These are phyloP conservation scores for Rhizopogon rudus DNA, from an alignment of 768 basidiomycete genomes.

Conservation along the genomic window DNA sequence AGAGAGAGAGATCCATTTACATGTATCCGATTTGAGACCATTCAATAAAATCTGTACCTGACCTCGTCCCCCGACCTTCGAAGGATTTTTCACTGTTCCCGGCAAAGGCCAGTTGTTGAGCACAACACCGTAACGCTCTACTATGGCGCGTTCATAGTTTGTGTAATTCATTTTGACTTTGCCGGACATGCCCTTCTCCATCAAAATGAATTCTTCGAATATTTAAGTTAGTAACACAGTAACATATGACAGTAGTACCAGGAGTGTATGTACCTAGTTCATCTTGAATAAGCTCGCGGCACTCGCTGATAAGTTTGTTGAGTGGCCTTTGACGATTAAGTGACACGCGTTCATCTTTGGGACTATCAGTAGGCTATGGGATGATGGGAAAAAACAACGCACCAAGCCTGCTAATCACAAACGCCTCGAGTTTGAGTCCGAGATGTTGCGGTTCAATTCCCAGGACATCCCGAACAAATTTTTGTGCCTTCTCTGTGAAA, in stretches of 20 bases:
- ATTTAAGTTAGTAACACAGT: not conserved
- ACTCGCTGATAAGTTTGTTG: conserved; percentile 5
- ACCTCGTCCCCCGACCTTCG: conserved; percentile 1
- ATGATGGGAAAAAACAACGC: not conserved
- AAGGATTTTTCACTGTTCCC: not conserved
- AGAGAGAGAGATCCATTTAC: not conserved
- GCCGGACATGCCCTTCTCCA: not conserved
- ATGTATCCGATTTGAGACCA: not conserved
- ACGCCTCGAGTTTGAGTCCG: not conserved
- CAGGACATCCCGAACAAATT: not conserved
- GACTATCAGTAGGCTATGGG: not conserved
- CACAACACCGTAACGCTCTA: not conserved
- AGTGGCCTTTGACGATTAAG: not conserved
- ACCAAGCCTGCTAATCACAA: conserved; percentile 1
- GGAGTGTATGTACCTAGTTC: not conserved
- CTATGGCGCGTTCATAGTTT: not conserved
- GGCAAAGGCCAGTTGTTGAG: not conserved
- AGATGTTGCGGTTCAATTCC: not conserved
- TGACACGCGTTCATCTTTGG: not conserved
- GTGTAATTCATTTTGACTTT: not conserved
- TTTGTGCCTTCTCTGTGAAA: conserved; percentile 3
- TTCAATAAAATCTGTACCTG: not conserved
- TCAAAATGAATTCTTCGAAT: not conserved
- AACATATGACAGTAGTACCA: too few species aligned
- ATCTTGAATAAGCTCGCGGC: conserved; percentile 1